phyloP scores from a whole-genome alignment of 495 filamentous ascomycete genomes.

The Penicillium egyptiacum region DNA sequence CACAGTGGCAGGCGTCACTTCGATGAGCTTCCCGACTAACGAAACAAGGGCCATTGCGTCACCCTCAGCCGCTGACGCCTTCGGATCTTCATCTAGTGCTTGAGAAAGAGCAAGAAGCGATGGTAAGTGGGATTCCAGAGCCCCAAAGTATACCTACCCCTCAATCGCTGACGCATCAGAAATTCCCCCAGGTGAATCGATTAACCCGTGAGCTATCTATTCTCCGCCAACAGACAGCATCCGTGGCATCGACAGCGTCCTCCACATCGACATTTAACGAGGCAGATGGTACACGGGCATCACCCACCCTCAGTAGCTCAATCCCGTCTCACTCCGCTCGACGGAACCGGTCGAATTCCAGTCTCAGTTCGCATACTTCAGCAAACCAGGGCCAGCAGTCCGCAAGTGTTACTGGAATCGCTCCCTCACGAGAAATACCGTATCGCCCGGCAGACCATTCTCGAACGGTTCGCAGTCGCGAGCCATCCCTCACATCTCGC shows the following conservation, averaged over 20 bases:
- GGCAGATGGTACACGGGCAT: conserved; percentile 43
- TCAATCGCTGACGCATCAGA: conserved; percentile 3
- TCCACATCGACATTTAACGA: conserved; percentile 66
- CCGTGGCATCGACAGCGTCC: conserved; percentile 76
- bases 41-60: conserved; percentile 62
- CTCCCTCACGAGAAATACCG: conserved; percentile 45
- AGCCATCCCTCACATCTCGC: conserved; percentile 45
- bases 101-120: conserved; percentile 93
- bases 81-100: conserved; percentile 82
- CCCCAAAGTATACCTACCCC: conserved; percentile 2
- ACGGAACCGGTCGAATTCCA: conserved; percentile 65
- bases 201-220: conserved; percentile 80
- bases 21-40: background rate
- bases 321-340: conserved; percentile 57
- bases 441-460: conserved; percentile 28
- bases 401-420: conserved; percentile 49
- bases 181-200: conserved; percentile 70
- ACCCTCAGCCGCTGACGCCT: conserved; percentile 80
- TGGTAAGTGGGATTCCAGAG: conserved; percentile 55
- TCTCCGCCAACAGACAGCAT: conserved; percentile 79
- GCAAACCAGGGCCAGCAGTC: conserved; percentile 46
- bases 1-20: background rate
- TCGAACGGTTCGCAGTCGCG: conserved; percentile 38
- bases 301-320: conserved; percentile 50
- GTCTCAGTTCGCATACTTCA: conserved; percentile 53